Percentiles rank a stretch among this genome's conserved stretches.
phyloP scores from a whole-genome alignment of 1,284 basidiomycete species.

The Melampsora americana region DNA sequence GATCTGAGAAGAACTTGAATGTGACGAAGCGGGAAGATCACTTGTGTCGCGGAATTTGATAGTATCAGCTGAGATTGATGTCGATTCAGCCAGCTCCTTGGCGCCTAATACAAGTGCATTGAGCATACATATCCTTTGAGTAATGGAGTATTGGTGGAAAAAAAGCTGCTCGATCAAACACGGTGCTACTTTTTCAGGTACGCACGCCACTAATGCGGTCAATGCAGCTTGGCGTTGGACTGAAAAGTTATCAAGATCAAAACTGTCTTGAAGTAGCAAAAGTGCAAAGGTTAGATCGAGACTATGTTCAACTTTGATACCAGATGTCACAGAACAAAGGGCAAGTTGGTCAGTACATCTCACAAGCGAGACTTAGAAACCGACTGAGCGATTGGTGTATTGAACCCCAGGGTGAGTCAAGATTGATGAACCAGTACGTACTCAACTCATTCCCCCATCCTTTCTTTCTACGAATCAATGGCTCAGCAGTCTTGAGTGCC shows the following conservation, averaged over 20 bases:
- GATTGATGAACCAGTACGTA: background rate
- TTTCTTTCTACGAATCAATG: slow-evolving; percentile 26
- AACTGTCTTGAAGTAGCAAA: slow-evolving; percentile 25
- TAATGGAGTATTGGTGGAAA: slow-evolving; percentile 28
- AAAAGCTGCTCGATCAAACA: slow-evolving; percentile 37
- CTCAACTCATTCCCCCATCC: slow-evolving; percentile 29
- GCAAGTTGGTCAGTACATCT: too few species aligned
- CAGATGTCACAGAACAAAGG: too few species aligned
- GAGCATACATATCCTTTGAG: slow-evolving; percentile 24
- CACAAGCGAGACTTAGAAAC: too few species aligned
- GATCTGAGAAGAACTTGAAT: background rate
- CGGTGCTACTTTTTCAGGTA: slow-evolving; percentile 7
- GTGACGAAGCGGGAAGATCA: background rate
- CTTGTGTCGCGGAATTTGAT: background rate
- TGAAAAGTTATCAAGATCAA: slow-evolving; percentile 25
- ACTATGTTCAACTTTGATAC: slow-evolving; percentile 9
- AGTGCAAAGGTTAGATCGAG: slow-evolving; percentile 15
- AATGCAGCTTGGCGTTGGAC: slow-evolving; percentile 5
- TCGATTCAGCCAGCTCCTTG: slow-evolving; percentile 8
- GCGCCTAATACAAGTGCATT: slow-evolving; percentile 1
- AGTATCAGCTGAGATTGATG: background rate
- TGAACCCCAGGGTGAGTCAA: too few species aligned
- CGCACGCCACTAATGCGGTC: background rate
- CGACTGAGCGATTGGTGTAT: too few species aligned
- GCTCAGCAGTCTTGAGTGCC: slow-evolving; percentile 4